phyloP scores from a whole-genome alignment of 1,139 yeast species.

The Kurtzmaniella quercitrusa region DNA sequence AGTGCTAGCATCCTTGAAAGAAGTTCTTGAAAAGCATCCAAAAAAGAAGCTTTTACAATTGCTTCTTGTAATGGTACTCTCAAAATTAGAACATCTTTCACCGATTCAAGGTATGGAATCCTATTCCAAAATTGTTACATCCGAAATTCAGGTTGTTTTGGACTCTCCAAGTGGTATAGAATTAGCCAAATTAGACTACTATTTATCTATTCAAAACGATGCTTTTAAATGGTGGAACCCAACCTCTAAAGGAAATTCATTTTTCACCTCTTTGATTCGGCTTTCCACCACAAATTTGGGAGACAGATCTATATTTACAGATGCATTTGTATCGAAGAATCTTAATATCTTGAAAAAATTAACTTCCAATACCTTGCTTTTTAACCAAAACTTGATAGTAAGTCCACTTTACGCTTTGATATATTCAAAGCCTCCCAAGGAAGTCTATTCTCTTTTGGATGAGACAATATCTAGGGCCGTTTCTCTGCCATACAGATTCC shows the following conservation, averaged over 20 bases:
- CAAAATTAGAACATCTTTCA: constrained; percentile 18
- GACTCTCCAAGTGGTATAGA: constrained; percentile 42
- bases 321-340: constrained; percentile 19
- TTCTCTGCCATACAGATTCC: constrained; percentile 76
- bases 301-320: background rate
- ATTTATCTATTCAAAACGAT: constrained; percentile 36
- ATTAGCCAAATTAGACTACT: constrained; percentile 48
- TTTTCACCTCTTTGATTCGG: constrained; percentile 57
- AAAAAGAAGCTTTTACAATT: constrained; percentile 19
- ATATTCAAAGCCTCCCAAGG: constrained; percentile 18
- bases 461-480: constrained; percentile 69
- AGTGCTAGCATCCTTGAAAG: constrained; percentile 4
- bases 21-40: constrained; percentile 6
- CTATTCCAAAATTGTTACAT: constrained; percentile 14
- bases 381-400: constrained; percentile 40
- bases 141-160: constrained; percentile 18
- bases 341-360: constrained; percentile 21
- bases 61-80: constrained; percentile 22
- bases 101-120: constrained; percentile 13
- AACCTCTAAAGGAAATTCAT: constrained; percentile 40
- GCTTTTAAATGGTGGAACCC: constrained; percentile 66
- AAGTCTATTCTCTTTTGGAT: constrained; percentile 59
- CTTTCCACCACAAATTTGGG: constrained; percentile 27
- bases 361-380: constrained; percentile 28
- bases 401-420: constrained; percentile 44